Evolutionary conservation across 306 rosid genomes (phyloP), one percentile per base, ranked within the genome.

Genomic region (Quercus cerris): DNA sequence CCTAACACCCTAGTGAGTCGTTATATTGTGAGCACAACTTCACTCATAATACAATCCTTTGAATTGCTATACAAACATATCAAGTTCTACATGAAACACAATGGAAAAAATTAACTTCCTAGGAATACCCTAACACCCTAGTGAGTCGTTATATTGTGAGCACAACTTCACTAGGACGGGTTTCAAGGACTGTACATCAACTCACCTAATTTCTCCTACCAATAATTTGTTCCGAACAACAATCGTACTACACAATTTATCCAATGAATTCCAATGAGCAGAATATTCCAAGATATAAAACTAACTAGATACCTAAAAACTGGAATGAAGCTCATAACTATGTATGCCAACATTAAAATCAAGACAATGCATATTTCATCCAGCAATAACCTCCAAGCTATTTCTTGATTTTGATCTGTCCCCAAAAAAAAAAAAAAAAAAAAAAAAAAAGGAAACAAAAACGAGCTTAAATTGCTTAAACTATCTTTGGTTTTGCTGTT

Each of bases 401-500:
- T 64, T 68, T 22, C 75, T 73, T 52, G 77, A 66, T 75, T 81
- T 38, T 54, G 71, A 46, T 68, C 58, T 76, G 31, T 83, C 71
- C 46, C 10, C 44, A 23, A 23, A 23, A 23, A 70, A 64, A 15
- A 61, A 75, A 19, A 5, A 20, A 54, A 30, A 38, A 74, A 33
- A 44, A 77, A 1, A 7, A 7, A 0, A 35, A 1, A 1, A 0
- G 6, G 2, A 35, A 6, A 38, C 44, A 35, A 38, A 41, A 41
- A 41, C 3, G 12, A 41, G 46, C 46, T 41, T 41, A 41, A 41
- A 78, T 76, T 49, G 41, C 41, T 61, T 75, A 74, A 84, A 80
- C 88, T 90, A 91, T 88, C 93, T 81, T 41, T 64, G 89, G 78
- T 35, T 70, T 67, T 83, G 87, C 81, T 84, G 84, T 71, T 90